Percentiles rank a stretch among this genome's conserved stretches.
These are phyloP conservation scores for Taphrina betulina DNA, from an alignment of 1,139 yeast genomes.

Conservation along the genomic window DNA sequence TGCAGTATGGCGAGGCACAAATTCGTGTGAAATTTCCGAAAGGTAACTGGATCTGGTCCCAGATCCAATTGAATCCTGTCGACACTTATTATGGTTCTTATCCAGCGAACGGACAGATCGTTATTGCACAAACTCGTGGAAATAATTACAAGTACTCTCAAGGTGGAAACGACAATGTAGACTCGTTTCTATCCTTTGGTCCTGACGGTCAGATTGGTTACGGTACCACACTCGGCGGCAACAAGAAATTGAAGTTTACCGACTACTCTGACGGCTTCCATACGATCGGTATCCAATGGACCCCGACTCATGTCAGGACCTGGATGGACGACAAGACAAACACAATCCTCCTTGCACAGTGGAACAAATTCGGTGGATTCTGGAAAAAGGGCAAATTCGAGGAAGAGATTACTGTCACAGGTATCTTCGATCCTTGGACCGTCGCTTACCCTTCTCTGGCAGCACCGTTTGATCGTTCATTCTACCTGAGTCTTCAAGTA, in stretches of 20 bases:
- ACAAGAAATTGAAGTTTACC: constrained; percentile 22
- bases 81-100: constrained; percentile 36
- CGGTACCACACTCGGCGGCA: constrained; percentile 22
- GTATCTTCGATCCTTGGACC: constrained; percentile 34
- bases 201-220: constrained; percentile 28
- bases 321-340: constrained; percentile 37
- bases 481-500: constrained; percentile 36
- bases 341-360: constrained; percentile 34
- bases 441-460: constrained; percentile 31
- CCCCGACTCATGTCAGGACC: constrained; percentile 35
- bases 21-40: constrained; percentile 36
- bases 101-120: constrained; percentile 38
- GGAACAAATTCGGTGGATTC: constrained; percentile 33
- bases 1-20: constrained; percentile 37
- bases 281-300: constrained; percentile 37
- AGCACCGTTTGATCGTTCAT: constrained; percentile 37
- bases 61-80: constrained; percentile 37
- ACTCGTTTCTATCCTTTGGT: constrained; percentile 37
- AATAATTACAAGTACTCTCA: constrained; percentile 31
- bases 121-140: constrained; percentile 37
- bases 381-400: constrained; percentile 34
- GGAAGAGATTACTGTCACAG: constrained; percentile 31
- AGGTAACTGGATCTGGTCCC: constrained; percentile 39
- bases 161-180: constrained; percentile 36
- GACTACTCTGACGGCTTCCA: constrained; percentile 34